Conservation (phyloP, 495 filamentous ascomycete genomes). For the Penicillium egyptiacum region DNA sequence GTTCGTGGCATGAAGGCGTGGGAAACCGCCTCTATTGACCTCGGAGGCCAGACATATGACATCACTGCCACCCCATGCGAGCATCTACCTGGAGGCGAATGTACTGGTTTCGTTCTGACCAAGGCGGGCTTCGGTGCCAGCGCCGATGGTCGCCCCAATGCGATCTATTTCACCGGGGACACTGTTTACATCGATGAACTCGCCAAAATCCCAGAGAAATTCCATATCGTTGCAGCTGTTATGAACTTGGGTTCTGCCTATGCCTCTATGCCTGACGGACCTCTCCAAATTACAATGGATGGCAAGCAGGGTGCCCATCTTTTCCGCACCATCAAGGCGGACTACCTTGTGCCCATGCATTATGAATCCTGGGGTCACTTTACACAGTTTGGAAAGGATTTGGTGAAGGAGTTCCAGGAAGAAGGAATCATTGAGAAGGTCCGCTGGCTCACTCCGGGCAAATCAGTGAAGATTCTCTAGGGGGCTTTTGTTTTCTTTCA, state of each 20-base stretch:
- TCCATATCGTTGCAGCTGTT: constrained; percentile 26
- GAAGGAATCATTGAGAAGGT: no score
- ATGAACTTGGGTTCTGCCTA: constrained; percentile 34
- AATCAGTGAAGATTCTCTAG: no score
- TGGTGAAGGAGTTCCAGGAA: no score
- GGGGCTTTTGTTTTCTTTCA: no score
- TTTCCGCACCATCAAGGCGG: constrained; percentile 42
- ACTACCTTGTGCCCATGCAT: constrained; percentile 53
- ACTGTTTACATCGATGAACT: constrained; percentile 50
- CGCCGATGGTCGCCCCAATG: constrained; percentile 47
- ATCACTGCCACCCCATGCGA: constrained; percentile 47
- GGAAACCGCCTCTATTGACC: constrained; percentile 17
- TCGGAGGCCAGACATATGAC: constrained; percentile 18
- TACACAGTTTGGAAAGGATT: constrained; percentile 27
- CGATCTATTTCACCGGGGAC: constrained; percentile 57
- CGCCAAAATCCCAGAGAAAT: not conserved
- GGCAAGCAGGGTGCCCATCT: constrained; percentile 45
- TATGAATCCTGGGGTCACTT: constrained; percentile 56
- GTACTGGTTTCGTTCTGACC: constrained; percentile 49
- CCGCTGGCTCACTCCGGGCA: no score
- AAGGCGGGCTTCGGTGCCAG: constrained; percentile 40
- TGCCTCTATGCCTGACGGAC: constrained; percentile 24
- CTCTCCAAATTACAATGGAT: constrained; percentile 50
- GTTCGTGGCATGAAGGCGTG: constrained; percentile 42
- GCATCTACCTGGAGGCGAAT: constrained; percentile 50